Evolutionary conservation across 2,329 filamentous ascomycete species (phyloP), one percentile per base, ranked within the genome.

Genomic region (Calonectria crousiana): DNA sequence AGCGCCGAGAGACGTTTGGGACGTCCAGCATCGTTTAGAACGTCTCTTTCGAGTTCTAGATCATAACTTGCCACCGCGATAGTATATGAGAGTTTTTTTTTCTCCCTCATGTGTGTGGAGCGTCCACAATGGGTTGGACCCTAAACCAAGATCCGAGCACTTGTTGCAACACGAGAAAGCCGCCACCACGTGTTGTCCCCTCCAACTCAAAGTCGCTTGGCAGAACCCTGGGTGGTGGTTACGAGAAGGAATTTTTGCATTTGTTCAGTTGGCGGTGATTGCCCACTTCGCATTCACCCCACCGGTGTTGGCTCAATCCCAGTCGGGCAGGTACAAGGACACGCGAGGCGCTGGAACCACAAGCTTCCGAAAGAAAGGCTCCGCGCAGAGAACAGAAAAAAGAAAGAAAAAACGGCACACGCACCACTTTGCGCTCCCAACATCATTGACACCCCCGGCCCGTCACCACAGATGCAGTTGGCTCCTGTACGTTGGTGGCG

Each of bases 311-410:
- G 36, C 41, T 56, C 56, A 65, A 65, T 67, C 65, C 71, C 65
- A 72, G 70, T 67, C 58, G 34, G 60, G 68, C 68, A 70, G 68
- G 68, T 70, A 70, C 68, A 62, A n/a, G 44, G n/a, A 32, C 36
- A 28, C 41, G 36, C 58, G 23, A 44, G 36, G 60, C 8, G 20
- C 38, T 64, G 58, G 53, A 26, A 47, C 56, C 6, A 64, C 38
- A 64, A 47, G 56, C 56, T 18, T 60, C n/a, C 20, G 32, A 60
- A n/a, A 26, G 34, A 38, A 36, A 23, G 56, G 20, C 56, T 38
- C 32, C 30, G 26, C 26, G 51, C 41, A 44, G 20, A 53, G 34
- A 23, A 34, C 30, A n/a, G 30, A 34, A 30, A 32, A 36, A 60
- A 38, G 56, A 58, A 58, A 36, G 34, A 34, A n/a, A n/a, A 38